Percentiles rank a stretch among this genome's conserved stretches.
Evolutionary conservation across 2,329 filamentous ascomycete species (phyloP).

Genomic region (Didymella pomorum): DNA sequence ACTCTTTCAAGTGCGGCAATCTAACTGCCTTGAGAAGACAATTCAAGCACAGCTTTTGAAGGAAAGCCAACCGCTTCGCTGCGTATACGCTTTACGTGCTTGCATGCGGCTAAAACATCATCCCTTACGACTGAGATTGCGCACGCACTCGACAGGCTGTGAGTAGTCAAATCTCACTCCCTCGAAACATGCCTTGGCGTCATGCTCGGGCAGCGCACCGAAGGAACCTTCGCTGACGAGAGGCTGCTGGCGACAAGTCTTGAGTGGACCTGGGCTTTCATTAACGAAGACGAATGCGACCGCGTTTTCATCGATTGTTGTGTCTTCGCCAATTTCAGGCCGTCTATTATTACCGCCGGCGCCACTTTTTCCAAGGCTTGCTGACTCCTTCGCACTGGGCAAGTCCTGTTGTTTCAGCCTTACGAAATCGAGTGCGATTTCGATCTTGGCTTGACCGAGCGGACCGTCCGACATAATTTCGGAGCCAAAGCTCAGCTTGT

Average conservation of each 20-base stretch:
- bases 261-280: neutral
- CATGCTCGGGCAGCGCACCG: neutral
- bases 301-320: neutral
- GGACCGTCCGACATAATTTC: conserved; percentile 2
- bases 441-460: conserved; percentile 1
- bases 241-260: neutral
- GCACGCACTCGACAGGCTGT: neutral
- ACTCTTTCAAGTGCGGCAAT: neutral
- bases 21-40: conserved; percentile 3
- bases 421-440: conserved; percentile 3
- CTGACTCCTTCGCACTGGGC: conserved; percentile 3
- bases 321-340: conserved; percentile 4
- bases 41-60: neutral
- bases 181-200: conserved; percentile 3
- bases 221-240: neutral
- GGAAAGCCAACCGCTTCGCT: neutral
- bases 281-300: neutral
- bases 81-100: conserved; percentile 4
- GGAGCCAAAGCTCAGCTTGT: neutral
- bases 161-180: neutral
- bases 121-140: conserved; percentile 8
- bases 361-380: conserved; percentile 2
- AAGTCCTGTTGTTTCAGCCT: conserved; percentile 9
- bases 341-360: conserved; percentile 5
- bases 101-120: neutral